These are phyloP conservation scores for Cryptococcus sp. DNA, from an alignment of 1,284 basidiomycete species.

Conservation along the genomic window DNA sequence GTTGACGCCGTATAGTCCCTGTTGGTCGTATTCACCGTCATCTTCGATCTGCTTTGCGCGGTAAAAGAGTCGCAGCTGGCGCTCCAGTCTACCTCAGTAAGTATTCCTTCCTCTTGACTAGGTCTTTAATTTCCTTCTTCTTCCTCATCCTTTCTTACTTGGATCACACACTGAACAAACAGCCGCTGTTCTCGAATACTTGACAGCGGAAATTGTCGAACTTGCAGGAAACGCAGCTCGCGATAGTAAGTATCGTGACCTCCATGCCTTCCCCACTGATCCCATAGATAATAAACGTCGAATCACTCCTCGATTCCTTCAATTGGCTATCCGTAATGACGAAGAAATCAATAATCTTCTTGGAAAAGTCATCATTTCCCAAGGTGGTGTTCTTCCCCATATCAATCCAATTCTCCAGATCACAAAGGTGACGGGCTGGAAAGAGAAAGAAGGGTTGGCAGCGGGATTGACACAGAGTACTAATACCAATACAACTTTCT, in stretches of 20 bases:
- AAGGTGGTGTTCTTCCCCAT: conserved; percentile 73
- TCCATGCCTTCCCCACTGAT: neutral
- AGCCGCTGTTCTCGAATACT: conserved; percentile 46
- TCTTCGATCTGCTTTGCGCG: conserved; percentile 7
- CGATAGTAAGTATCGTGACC: conserved; percentile 40
- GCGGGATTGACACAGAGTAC: neutral
- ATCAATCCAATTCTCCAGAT: conserved; percentile 55
- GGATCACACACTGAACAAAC: neutral
- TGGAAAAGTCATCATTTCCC: conserved; percentile 70
- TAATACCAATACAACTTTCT: neutral
- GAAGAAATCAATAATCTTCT: conserved; percentile 60
- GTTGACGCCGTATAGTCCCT: conserved; percentile 2
- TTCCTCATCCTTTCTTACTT: neutral
- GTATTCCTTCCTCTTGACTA: neutral
- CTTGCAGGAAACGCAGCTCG: conserved; percentile 68
- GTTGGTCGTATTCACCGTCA: conserved; percentile 6
- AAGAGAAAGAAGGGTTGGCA: neutral
- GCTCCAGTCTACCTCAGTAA: conserved; percentile 12
- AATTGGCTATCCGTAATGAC: conserved; percentile 74
- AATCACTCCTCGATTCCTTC: conserved; percentile 76
- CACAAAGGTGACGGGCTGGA: conserved; percentile 13
- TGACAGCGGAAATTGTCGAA: conserved; percentile 78
- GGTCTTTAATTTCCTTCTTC: neutral
- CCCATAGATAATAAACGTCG: conserved; percentile 54
- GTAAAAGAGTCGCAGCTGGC: neutral